phyloP scores from a whole-genome alignment of 1,139 yeast species.

The Suhomyces taliae region DNA sequence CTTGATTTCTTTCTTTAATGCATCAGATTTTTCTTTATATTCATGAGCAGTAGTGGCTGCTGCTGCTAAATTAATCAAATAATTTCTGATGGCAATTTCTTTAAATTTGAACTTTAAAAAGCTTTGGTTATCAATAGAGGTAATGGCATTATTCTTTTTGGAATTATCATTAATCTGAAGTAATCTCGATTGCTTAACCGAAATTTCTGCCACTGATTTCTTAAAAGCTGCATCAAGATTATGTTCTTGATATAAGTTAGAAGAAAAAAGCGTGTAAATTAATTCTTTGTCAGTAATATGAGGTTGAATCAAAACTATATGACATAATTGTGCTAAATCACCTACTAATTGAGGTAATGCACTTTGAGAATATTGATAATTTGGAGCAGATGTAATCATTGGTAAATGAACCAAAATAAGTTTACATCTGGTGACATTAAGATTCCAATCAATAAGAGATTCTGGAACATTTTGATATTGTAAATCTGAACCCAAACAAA shows the following conservation, averaged over 20 bases:
- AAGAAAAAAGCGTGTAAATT: constrained; percentile 40
- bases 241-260: constrained; percentile 50
- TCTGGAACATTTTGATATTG: constrained; percentile 44
- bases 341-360: constrained; percentile 46
- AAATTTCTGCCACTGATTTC: constrained; percentile 51
- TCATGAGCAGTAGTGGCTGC: constrained; percentile 58
- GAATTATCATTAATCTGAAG: constrained; percentile 39
- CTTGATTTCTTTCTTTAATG: constrained; percentile 28
- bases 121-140: constrained; percentile 31
- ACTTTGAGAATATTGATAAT: constrained; percentile 33
- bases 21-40: constrained; percentile 41
- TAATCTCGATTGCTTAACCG: constrained; percentile 50
- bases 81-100: constrained; percentile 51
- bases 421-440: constrained; percentile 48
- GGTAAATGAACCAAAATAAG: constrained; percentile 43
- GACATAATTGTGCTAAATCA: constrained; percentile 44
- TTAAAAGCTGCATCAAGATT: constrained; percentile 45
- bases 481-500: constrained; percentile 43
- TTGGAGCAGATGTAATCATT: constrained; percentile 39
- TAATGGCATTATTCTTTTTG: constrained; percentile 22
- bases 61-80: constrained; percentile 51
- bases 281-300: constrained; percentile 47
- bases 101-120: constrained; percentile 40
- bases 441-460: constrained; percentile 47
- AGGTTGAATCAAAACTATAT: constrained; percentile 42